Evolutionary conservation across 2,329 filamentous ascomycete genomes (phyloP).

Genomic region (Colletotrichum sp.): DNA sequence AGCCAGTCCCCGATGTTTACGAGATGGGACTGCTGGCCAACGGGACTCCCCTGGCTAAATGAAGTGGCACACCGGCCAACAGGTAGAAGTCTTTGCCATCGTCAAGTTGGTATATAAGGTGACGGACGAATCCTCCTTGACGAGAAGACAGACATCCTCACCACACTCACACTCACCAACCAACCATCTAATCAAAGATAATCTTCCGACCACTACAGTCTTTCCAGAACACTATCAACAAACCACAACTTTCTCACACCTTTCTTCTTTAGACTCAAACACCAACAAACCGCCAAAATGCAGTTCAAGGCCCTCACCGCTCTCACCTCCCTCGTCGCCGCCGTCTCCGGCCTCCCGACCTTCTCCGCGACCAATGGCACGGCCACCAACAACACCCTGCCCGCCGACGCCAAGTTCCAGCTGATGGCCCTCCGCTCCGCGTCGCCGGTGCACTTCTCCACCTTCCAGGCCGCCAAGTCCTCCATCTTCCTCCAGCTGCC

Average conservation of each 20-base stretch:
- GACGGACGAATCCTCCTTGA: not conserved
- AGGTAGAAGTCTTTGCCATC: not conserved
- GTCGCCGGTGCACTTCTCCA: constrained; percentile 50
- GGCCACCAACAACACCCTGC: constrained; percentile 26
- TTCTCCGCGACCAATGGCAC: constrained; percentile 4
- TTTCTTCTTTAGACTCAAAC: not conserved
- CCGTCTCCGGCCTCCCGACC: constrained; percentile 22
- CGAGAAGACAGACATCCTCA: not conserved
- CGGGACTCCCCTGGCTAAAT: not conserved
- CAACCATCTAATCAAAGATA: not conserved
- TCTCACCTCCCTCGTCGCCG: constrained; percentile 30
- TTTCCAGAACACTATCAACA: not conserved
- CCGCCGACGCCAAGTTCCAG: constrained; percentile 43
- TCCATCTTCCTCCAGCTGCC: constrained; percentile 49
- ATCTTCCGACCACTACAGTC: constrained; percentile 9
- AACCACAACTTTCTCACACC: not conserved
- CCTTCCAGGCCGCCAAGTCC: constrained; percentile 47
- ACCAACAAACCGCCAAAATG: constrained; percentile 13
- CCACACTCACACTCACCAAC: not conserved
- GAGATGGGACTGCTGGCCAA: not conserved
- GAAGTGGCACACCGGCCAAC: not conserved
- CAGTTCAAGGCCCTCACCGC: constrained; percentile 24
- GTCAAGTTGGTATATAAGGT: not conserved
- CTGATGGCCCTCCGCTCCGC: constrained; percentile 55
- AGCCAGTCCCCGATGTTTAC: not conserved